A percentile compares a stretch with the other conserved stretches of the same genome.
Conservation (phyloP, 1,284 basidiomycete genomes). For the Ceratobasidium sp. region DNA sequence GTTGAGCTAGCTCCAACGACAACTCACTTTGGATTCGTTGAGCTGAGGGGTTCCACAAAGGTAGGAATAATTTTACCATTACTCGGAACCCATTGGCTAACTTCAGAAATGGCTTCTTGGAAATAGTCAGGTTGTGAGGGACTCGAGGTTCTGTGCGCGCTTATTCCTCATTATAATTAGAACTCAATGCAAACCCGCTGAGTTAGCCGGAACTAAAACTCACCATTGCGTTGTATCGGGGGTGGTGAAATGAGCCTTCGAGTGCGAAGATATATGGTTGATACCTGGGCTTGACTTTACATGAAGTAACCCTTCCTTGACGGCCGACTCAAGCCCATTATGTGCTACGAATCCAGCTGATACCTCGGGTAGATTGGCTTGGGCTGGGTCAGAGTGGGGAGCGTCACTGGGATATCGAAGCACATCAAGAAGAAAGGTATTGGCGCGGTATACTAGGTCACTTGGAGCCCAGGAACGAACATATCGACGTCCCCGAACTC, state of each 20-base stretch:
- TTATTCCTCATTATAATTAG: not conserved
- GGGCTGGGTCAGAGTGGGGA: not conserved
- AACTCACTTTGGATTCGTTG: too few relatives aligned
- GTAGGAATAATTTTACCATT: too few relatives aligned
- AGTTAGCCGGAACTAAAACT: not conserved
- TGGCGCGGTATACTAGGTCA: not conserved
- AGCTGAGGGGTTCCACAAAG: too few relatives aligned
- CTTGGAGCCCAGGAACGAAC: not conserved
- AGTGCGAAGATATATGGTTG: not conserved
- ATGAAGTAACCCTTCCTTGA: not conserved
- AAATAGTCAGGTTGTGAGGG: too few relatives aligned
- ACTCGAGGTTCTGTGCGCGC: too few relatives aligned
- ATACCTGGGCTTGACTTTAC: not conserved
- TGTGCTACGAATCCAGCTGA: conserved; percentile 2
- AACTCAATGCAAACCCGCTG: not conserved
- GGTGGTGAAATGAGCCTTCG: not conserved
- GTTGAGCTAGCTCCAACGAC: too few relatives aligned
- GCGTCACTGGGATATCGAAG: not conserved
- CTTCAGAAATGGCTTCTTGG: too few relatives aligned
- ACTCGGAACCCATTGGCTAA: too few relatives aligned
- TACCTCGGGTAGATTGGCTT: not conserved
- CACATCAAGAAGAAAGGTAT: not conserved
- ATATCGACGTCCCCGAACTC: not conserved
- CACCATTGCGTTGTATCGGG: not conserved
- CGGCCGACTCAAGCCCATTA: conserved; percentile 2